Conservation (phyloP, 2,329 filamentous ascomycete genomes). For the Neonectria punicea region DNA sequence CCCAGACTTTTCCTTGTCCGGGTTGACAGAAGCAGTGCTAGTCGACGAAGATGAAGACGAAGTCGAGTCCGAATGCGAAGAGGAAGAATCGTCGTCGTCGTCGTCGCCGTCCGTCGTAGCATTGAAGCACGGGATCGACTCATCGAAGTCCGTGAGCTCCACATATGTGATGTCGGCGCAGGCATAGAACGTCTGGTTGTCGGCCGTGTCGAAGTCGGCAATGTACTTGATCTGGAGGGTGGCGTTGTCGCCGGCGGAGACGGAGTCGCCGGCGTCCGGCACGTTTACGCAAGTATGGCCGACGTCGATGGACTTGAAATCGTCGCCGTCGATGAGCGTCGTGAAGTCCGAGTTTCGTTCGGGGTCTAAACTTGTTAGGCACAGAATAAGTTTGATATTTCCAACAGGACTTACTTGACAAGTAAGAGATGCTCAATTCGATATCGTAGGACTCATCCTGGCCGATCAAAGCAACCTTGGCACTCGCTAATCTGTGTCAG, state of each 20-base stretch:
- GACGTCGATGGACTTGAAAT: constrained; percentile 52
- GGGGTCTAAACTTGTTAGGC: constrained; percentile 47
- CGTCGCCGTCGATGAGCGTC: constrained; percentile 49
- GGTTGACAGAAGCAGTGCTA: constrained; percentile 11
- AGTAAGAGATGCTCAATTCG: constrained; percentile 63
- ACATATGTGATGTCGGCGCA: constrained; percentile 61
- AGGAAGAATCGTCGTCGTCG: constrained; percentile 26
- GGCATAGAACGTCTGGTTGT: constrained; percentile 58
- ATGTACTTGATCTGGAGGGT: constrained; percentile 62
- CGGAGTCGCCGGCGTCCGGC: constrained; percentile 48
- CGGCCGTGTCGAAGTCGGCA: constrained; percentile 53
- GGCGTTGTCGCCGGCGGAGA: constrained; percentile 54
- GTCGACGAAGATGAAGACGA: constrained; percentile 20
- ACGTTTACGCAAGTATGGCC: constrained; percentile 59
- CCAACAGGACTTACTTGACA: constrained; percentile 53
- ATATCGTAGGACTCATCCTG: constrained; percentile 67
- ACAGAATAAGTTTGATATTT: background rate
- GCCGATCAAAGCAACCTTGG: constrained; percentile 63
- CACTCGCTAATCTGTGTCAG: constrained; percentile 56
- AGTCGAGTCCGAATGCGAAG: constrained; percentile 28
- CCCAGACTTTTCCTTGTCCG: constrained; percentile 36
- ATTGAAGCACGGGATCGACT: constrained; percentile 55
- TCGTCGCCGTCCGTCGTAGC: constrained; percentile 44
- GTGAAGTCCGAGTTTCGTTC: constrained; percentile 53
- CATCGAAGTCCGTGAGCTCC: constrained; percentile 47